Percentiles rank a stretch among this genome's conserved stretches.
phyloP scores from a whole-genome alignment of 768 basidiomycete genomes.

The Tylopilus sp. region DNA sequence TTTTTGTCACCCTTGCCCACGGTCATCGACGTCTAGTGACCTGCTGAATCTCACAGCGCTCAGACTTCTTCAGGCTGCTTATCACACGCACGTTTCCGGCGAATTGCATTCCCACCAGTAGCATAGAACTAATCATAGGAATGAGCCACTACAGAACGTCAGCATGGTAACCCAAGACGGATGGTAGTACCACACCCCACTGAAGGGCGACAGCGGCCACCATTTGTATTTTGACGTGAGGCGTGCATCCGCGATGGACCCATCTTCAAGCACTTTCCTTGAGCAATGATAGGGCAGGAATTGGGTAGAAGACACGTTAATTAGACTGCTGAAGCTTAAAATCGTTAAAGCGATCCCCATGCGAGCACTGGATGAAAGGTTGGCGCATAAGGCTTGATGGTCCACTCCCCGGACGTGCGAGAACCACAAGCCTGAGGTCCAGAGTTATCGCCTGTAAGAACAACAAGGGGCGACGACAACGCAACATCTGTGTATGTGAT shows the following conservation, averaged over 20 bases:
- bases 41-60: background rate
- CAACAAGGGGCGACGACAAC: constrained; percentile 40
- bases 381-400: background rate
- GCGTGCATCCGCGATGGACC: constrained; percentile 53
- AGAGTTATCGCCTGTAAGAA: constrained; percentile 41
- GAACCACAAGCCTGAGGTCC: constrained; percentile 47
- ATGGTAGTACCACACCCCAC: constrained; percentile 31
- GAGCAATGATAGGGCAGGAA: background rate
- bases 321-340: constrained; percentile 16
- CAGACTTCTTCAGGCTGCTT: background rate
- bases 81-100: background rate
- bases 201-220: constrained; percentile 53
- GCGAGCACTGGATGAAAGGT: background rate
- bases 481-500: constrained; percentile 30
- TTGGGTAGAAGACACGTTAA: constrained; percentile 15
- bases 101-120: constrained; percentile 9
- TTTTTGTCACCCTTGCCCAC: no score
- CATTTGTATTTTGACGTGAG: constrained; percentile 49
- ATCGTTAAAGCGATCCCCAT: background rate
- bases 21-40: no score
- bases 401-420: background rate
- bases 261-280: constrained; percentile 30
- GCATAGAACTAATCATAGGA: background rate
- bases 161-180: background rate
- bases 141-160: constrained; percentile 5